Evolutionary conservation across 495 filamentous ascomycete species (phyloP).

Genomic region (Neurospora sp.): DNA sequence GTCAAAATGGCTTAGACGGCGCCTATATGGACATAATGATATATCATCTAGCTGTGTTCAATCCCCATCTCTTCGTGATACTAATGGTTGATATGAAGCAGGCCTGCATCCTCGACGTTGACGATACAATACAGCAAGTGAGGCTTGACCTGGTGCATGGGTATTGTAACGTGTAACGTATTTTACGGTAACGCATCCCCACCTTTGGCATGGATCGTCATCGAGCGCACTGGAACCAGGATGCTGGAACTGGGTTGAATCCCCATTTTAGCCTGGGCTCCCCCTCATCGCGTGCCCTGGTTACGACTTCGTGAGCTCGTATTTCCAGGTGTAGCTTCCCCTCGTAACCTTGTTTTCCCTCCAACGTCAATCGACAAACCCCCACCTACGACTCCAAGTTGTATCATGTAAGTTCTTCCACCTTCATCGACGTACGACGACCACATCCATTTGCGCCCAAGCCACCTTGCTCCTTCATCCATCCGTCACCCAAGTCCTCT

Average conservation of each 20-base stretch:
- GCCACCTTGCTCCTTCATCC: background rate
- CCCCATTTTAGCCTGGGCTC: background rate
- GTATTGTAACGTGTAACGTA: background rate
- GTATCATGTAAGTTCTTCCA: background rate
- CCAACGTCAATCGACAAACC: background rate
- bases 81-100: background rate
- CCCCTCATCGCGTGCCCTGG: background rate
- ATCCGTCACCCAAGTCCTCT: background rate
- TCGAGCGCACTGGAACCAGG: background rate
- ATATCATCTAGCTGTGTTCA: background rate
- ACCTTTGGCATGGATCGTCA: background rate
- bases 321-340: background rate
- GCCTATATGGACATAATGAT: background rate
- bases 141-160: background rate
- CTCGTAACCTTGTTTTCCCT: background rate
- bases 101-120: background rate
- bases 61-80: background rate
- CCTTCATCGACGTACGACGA: background rate
- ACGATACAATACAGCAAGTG: background rate
- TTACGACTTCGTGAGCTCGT: background rate
- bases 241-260: background rate
- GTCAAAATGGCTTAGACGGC: background rate
- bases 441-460: background rate
- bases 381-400: background rate
- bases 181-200: background rate